These are phyloP conservation scores for Pyracantha coccinea DNA, from an alignment of 331 rosid genomes.

Conservation along the genomic window DNA sequence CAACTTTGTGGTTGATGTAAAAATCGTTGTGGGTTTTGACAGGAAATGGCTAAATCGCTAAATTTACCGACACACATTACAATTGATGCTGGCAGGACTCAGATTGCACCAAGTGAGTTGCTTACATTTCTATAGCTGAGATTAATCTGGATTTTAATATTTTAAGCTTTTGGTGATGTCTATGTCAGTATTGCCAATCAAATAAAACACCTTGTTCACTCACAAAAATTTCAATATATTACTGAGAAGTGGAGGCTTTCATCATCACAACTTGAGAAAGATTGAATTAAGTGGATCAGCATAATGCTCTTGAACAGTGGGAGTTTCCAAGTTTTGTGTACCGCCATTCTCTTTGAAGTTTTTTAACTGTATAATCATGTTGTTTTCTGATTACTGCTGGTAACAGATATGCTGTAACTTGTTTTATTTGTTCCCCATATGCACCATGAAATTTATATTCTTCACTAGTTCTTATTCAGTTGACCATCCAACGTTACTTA, in stretches of 20 bases:
- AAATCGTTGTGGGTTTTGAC: conserved; percentile 11
- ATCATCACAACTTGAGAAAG: neutral
- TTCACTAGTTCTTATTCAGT: neutral
- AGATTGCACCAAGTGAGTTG: conserved; percentile 94
- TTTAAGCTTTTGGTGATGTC: neutral
- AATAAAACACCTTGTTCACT: neutral
- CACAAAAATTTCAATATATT: neutral
- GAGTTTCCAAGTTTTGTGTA: neutral
- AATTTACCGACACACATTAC: conserved; percentile 85
- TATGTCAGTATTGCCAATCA: neutral
- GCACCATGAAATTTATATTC: neutral
- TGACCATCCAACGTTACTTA: neutral
- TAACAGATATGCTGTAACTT: neutral
- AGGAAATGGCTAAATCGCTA: conserved; percentile 80
- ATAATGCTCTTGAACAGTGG: neutral
- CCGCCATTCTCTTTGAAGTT: neutral
- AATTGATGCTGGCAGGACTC: conserved; percentile 95
- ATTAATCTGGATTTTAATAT: conserved; percentile 3
- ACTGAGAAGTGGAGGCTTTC: neutral
- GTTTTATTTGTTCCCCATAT: neutral
- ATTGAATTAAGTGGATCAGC: neutral
- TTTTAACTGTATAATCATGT: neutral
- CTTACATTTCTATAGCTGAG: neutral
- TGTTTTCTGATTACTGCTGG: neutral
- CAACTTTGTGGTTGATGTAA: neutral